A percentile compares a stretch with the other conserved stretches of the same genome.
Evolutionary conservation across 2,329 filamentous ascomycete species (phyloP).

Genomic region (Apiospora phragmitis): DNA sequence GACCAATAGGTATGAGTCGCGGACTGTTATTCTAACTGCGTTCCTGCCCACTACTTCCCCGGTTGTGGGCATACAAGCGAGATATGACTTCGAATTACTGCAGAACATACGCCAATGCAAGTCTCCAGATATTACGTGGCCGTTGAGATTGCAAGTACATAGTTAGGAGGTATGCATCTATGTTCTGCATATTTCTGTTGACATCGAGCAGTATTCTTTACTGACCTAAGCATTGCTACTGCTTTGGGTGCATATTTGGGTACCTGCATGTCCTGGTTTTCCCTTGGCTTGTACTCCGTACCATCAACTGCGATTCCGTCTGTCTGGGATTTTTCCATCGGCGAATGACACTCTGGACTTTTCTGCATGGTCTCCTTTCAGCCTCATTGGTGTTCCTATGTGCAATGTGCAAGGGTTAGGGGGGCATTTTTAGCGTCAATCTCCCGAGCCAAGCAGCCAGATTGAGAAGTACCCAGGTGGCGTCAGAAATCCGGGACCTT

Average conservation of each 20-base stretch:
- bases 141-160: not conserved
- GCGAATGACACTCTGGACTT: not conserved
- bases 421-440: not conserved
- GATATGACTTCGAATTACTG: not conserved
- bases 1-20: not conserved
- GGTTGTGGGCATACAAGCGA: not conserved
- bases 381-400: not conserved
- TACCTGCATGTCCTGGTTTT: not conserved
- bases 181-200: not conserved
- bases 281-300: not conserved
- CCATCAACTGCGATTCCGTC: not conserved
- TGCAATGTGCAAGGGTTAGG: not conserved
- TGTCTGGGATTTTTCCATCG: not conserved
- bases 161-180: not conserved
- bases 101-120: not conserved
- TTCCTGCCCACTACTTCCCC: not conserved
- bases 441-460: not conserved
- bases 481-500: not conserved
- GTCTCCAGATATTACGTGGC: constrained; percentile 3
- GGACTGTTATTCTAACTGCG: not conserved
- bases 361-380: constrained; percentile 6
- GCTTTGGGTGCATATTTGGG: not conserved
- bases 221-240: not conserved
- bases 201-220: not conserved
- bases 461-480: not conserved